phyloP scores from a whole-genome alignment of 2,329 filamentous ascomycete genomes.

The Sclerotinia glacialis region DNA sequence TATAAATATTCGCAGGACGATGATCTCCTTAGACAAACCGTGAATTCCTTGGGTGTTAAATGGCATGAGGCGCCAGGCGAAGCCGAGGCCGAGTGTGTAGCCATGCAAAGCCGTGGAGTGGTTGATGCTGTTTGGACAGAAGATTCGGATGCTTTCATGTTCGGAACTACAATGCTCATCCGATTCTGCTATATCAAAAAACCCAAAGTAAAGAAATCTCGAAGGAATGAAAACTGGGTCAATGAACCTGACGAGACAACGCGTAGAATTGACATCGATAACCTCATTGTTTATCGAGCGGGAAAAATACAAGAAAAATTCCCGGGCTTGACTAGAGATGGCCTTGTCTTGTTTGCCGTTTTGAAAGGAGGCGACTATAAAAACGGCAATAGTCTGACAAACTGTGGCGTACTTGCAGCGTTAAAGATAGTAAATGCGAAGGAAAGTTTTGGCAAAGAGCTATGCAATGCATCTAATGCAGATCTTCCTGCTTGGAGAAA shows the following conservation, averaged over 20 bases:
- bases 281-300: slow-evolving; percentile 64
- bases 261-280: slow-evolving; percentile 68
- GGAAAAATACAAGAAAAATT: slow-evolving; percentile 47
- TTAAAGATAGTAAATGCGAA: slow-evolving; percentile 70
- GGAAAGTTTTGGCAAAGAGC: slow-evolving; percentile 70
- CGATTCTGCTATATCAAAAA: slow-evolving; percentile 65
- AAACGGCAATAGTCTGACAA: slow-evolving; percentile 65
- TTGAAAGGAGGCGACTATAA: slow-evolving; percentile 95
- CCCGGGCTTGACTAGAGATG: slow-evolving; percentile 67
- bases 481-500: slow-evolving; percentile 1
- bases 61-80: slow-evolving; percentile 86
- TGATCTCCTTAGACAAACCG: slow-evolving; percentile 44
- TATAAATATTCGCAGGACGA: slow-evolving; percentile 23
- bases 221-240: slow-evolving; percentile 35
- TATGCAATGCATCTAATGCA: slow-evolving; percentile 1
- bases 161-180: slow-evolving; percentile 74
- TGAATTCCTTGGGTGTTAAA: slow-evolving; percentile 78
- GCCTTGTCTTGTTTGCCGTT: slow-evolving; percentile 87
- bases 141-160: slow-evolving; percentile 95
- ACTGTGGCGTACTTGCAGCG: slow-evolving; percentile 79
- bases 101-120: slow-evolving; percentile 72
- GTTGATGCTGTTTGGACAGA: slow-evolving; percentile 92
- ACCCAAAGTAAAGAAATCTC: background rate
- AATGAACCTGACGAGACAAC: slow-evolving; percentile 60
- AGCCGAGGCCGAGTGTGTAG: slow-evolving; percentile 88